Base-by-base conservation (phyloP, 164 flowering plant species). In the Taxillus chinensis region DNA sequence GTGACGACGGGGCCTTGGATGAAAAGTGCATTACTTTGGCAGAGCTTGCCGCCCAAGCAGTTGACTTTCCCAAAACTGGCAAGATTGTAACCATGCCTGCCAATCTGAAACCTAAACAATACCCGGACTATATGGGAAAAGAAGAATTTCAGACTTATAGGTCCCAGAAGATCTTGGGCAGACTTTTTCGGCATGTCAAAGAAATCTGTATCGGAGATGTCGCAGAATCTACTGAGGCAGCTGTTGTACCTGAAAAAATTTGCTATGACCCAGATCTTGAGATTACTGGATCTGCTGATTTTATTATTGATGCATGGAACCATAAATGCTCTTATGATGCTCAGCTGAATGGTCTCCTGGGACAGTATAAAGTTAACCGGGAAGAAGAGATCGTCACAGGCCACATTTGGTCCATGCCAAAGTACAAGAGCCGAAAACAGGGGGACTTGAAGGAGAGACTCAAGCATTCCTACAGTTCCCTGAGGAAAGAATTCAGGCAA, bases 61-160 rank as follows among this genome's bases (percentile, higher is more conserved):
- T 95, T 61, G 99, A 95, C 73, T 89, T 86, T 58, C 99, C 97
- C 0, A 91, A 95, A 77, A 95, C 97, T 5, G 99, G 99, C 11
- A 83, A 78, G 62, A 7, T 78, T 4, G 96, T 87, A 12, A 61
- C 67, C 53, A 79, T 95, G 96, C 99, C 97, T 2, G 27, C 55
- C 5, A 51, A 67, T 3, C 80, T 91, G 7, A 91, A 79, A 73
- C 96, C 97, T 2, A 87, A 89, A 61, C 6, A 76, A 60, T 95
- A 95, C 56, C 97, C 97, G 4, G 97, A 95, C 64, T 95, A 89
- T 67, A 87, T 95, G 99, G 96, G 86, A 1, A 95, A 95, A 69
- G 85, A 77, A 10, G 86, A 82, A 1, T 70, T 60, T 45, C 89
- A 75, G 52, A 64, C 96, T 10, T 95, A 95, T 75, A 77, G 71